Conservation (phyloP, 345 rosid species). For the Cardiospermum halicacabum region DNA sequence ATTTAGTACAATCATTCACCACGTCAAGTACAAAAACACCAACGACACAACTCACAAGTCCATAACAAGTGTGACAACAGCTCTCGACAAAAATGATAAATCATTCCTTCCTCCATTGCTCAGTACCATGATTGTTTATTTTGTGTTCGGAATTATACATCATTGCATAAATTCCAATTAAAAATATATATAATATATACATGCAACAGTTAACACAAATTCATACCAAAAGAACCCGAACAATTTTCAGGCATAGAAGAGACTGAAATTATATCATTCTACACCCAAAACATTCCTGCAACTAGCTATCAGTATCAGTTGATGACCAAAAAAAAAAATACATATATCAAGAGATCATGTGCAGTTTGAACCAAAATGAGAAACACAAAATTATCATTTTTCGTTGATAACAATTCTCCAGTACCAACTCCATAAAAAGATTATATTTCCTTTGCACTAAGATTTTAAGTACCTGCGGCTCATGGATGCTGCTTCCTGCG, state of each 20-base stretch:
- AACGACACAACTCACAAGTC: too few species aligned
- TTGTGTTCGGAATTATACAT: background rate
- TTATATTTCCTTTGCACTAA: background rate
- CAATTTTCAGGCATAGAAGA: background rate
- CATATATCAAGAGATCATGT: background rate
- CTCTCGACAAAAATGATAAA: background rate
- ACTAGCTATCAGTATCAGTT: background rate
- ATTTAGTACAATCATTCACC: too few species aligned
- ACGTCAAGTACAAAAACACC: too few species aligned
- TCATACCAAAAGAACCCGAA: background rate
- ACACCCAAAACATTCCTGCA: conserved; percentile 14
- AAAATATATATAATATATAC: conserved; percentile 14
- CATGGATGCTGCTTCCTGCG: conserved; percentile 47
- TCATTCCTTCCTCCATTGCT: too few species aligned
- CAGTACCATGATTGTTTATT: background rate
- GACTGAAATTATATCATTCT: background rate
- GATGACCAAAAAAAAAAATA: conserved; percentile 16
- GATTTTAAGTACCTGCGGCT: background rate
- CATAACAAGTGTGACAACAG: background rate
- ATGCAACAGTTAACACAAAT: background rate
- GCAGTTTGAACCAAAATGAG: background rate
- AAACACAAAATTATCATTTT: background rate
- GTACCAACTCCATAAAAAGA: conserved; percentile 3
- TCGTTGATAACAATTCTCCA: background rate
- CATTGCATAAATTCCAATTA: background rate